These are phyloP conservation scores for Neurospora hispaniola DNA, from an alignment of 495 filamentous ascomycete species.

Conservation along the genomic window DNA sequence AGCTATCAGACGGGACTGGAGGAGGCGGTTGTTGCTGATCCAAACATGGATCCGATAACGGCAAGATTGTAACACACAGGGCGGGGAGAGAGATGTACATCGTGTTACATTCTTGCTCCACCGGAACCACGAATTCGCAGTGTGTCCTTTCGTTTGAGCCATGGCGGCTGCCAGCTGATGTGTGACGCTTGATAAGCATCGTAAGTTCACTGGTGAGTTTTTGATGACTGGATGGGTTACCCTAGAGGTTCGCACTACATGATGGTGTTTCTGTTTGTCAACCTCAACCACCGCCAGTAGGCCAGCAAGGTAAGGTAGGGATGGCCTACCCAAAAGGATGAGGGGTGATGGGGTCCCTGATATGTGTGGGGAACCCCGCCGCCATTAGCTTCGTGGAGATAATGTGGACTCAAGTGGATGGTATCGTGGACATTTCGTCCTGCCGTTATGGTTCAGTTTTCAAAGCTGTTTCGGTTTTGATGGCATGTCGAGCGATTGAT, in stretches of 20 bases:
- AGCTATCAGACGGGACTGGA: background rate
- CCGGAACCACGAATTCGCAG: background rate
- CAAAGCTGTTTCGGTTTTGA: background rate
- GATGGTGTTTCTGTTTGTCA: background rate
- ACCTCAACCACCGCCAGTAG: background rate
- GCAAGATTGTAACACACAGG: background rate
- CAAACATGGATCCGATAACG: slow-evolving; percentile 3
- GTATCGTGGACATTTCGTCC: background rate
- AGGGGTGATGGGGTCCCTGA: background rate
- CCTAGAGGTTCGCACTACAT: background rate
- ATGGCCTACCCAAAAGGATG: background rate
- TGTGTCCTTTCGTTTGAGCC: background rate
- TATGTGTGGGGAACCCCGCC: background rate
- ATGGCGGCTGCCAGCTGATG: background rate
- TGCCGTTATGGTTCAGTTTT: background rate
- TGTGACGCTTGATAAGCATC: background rate
- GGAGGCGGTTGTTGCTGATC: background rate
- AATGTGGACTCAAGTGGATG: background rate
- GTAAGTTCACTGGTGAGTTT: background rate
- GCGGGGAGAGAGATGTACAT: background rate
- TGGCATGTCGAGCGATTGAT: background rate
- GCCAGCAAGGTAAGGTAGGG: background rate
- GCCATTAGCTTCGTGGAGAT: background rate
- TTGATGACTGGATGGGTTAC: background rate
- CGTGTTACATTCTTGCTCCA: background rate